Evolutionary conservation across 1,139 yeast genomes (phyloP).

Genomic region (Suzukiozyma palmioleophila): DNA sequence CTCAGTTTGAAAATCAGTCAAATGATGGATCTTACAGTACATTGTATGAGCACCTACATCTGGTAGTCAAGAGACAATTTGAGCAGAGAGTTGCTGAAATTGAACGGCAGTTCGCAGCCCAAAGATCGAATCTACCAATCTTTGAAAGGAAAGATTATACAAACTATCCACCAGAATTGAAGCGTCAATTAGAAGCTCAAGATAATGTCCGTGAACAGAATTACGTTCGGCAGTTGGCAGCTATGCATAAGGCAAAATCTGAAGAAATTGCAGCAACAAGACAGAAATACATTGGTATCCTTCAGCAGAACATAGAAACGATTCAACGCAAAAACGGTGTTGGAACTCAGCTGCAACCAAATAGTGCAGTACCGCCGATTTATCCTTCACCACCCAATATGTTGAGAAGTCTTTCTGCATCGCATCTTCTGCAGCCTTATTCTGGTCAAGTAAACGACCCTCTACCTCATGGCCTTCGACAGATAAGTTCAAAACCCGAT

Average conservation of each 20-base stretch:
- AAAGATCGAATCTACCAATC: background rate
- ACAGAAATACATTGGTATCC: background rate
- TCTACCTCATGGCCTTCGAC: too few species aligned
- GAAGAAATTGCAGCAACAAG: background rate
- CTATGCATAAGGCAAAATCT: background rate
- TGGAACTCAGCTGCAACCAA: background rate
- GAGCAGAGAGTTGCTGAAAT: slow-evolving; percentile 1
- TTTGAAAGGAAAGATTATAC: background rate
- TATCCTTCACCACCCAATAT: background rate
- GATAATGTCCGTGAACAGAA: background rate
- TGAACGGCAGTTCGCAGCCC: background rate
- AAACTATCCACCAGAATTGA: background rate
- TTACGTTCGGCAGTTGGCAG: background rate
- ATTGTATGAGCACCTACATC: background rate
- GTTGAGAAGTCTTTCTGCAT: background rate
- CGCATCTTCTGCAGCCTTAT: background rate
- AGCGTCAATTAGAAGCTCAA: background rate
- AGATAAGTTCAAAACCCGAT: too few species aligned
- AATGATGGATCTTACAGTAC: background rate
- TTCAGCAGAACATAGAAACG: background rate
- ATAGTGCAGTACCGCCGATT: background rate
- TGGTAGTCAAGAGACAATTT: background rate
- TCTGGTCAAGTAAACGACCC: too few species aligned
- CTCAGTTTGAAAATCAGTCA: background rate
- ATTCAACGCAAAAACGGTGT: background rate